Conservation (phyloP, 495 filamentous ascomycete genomes). For the Aspergillus olivimuriae region DNA sequence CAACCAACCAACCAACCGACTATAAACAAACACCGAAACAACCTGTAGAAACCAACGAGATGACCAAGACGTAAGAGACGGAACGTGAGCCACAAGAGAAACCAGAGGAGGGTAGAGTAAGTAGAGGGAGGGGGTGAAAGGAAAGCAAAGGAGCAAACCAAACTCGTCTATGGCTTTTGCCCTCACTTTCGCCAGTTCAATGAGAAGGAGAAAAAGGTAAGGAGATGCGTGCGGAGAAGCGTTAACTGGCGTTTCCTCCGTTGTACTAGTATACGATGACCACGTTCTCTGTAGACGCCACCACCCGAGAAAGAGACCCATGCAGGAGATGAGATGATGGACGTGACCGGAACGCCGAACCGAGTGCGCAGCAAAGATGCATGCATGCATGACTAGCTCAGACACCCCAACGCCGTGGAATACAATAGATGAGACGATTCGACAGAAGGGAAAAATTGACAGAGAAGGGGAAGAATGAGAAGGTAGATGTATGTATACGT, state of each 20-base stretch:
- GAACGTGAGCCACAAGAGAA: too few relatives aligned
- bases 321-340: neutral
- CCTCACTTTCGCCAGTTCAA: constrained; percentile 2
- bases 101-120: too few relatives aligned
- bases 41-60: too few relatives aligned
- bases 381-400: too few relatives aligned
- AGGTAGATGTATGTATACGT: neutral
- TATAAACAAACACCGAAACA: too few relatives aligned
- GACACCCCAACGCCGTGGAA: neutral
- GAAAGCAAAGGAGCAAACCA: neutral
- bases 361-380: too few relatives aligned
- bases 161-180: constrained; percentile 6
- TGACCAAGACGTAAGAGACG: too few relatives aligned
- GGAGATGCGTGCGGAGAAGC: neutral
- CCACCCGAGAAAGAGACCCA: neutral
- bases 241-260: neutral
- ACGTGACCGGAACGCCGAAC: neutral
- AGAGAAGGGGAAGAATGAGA: neutral
- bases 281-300: neutral
- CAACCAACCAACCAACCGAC: too few relatives aligned
- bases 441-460: neutral
- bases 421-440: neutral
- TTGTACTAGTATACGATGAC: neutral
- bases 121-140: neutral
- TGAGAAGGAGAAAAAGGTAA: neutral